Evolutionary conservation across 2,329 filamentous ascomycete species (phyloP).

Genomic region (Cyanodermella asteris): DNA sequence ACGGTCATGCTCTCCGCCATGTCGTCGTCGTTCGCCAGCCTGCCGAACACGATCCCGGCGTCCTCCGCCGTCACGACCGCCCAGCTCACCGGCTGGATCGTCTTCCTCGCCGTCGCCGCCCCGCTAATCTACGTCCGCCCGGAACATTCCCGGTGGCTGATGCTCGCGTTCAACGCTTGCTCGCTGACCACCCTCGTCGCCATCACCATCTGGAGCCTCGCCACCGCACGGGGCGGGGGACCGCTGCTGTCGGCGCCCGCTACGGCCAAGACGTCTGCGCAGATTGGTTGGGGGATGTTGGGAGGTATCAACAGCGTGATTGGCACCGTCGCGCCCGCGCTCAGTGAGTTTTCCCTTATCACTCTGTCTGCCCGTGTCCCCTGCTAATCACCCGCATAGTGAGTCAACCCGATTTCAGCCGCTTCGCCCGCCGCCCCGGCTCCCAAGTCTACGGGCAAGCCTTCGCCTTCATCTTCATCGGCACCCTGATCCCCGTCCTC

Average conservation of each 20-base stretch:
- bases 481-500: too few relatives aligned
- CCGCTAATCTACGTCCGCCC: slow-evolving; percentile 18
- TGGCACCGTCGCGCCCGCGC: too few relatives aligned
- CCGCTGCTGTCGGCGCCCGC: slow-evolving; percentile 23
- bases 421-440: slow-evolving; percentile 33
- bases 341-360: too few relatives aligned
- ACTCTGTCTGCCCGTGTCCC: slow-evolving; percentile 33
- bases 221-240: slow-evolving; percentile 29
- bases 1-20: slow-evolving; percentile 31
- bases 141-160: slow-evolving; percentile 18
- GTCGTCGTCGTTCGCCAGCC: slow-evolving; percentile 19
- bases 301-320: too few relatives aligned
- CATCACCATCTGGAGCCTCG: slow-evolving; percentile 39
- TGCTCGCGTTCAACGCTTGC: slow-evolving; percentile 17
- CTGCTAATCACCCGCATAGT: slow-evolving; percentile 21
- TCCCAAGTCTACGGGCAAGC: slow-evolving; percentile 32
- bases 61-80: slow-evolving; percentile 23
- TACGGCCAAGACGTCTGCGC: slow-evolving; percentile 25
- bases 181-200: slow-evolving; percentile 39
- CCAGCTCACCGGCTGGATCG: slow-evolving; percentile 7
- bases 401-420: slow-evolving; percentile 28
- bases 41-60: slow-evolving; percentile 19
- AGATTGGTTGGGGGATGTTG: too few relatives aligned
- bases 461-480: slow-evolving; percentile 26
- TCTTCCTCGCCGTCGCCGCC: slow-evolving; percentile 14